Conservation (phyloP, 495 filamentous ascomycete genomes). For the Lasiosphaeris hirsuta region DNA sequence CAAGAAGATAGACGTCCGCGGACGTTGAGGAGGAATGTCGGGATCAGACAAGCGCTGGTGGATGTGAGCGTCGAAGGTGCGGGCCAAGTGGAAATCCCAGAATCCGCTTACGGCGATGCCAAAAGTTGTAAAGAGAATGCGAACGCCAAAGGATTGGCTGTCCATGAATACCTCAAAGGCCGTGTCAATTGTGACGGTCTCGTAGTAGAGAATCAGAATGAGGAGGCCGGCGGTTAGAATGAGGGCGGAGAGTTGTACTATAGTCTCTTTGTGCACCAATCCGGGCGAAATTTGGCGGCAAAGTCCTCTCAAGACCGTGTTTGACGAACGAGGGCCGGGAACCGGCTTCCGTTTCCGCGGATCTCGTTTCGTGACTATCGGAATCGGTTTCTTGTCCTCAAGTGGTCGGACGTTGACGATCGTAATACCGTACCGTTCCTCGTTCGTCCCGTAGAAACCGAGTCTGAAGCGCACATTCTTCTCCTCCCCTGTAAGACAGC, state of each 20-base stretch:
- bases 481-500: too few relatives aligned
- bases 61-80: background rate
- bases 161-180: conserved; percentile 42
- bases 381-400: too few relatives aligned
- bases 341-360: too few relatives aligned
- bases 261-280: background rate
- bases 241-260: conserved; percentile 2
- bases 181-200: conserved; percentile 29
- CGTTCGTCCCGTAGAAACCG: too few relatives aligned
- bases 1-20: too few relatives aligned
- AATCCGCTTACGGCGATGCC: conserved; percentile 30
- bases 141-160: conserved; percentile 38
- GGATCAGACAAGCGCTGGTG: too few relatives aligned
- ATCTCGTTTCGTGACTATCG: too few relatives aligned
- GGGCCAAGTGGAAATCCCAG: conserved; percentile 8
- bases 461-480: too few relatives aligned
- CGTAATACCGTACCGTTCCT: too few relatives aligned
- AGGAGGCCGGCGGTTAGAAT: conserved; percentile 30
- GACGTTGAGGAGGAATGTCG: too few relatives aligned
- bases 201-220: conserved; percentile 39
- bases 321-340: too few relatives aligned
- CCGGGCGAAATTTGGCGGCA: background rate
- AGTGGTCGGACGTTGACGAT: too few relatives aligned
- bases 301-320: background rate
- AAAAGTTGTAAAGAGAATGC: conserved; percentile 36